Base-by-base conservation (phyloP, 345 rosid genomes). In the Arabidopsis thaliana region DNA sequence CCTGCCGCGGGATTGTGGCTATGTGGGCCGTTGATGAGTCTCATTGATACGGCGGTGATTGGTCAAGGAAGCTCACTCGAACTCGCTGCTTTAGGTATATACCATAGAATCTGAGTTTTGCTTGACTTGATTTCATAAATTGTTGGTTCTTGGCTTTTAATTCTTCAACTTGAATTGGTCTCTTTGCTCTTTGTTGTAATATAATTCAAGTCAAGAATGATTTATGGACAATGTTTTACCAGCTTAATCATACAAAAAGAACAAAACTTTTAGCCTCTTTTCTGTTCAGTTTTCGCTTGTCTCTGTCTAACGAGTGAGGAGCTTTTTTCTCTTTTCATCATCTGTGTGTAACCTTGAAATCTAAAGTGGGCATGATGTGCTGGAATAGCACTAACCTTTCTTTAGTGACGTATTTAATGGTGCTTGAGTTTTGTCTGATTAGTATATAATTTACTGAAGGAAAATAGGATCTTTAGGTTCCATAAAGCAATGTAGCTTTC, bases 21-120 rank as follows among this genome's bases (percentile, higher is more conserved):
- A 1, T 93, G 97, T 78, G 95, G 88, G 24, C 97, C 98, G 20
- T 80, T 93, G 83, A 93, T 93, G 98, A 93, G 98, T 84, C 91
- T 93, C 58, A 91, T 89, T 64, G 94, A 91, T 53, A 91, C 98
- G 24, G 98, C 86, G 0, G 96, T 93, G 46, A 84, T 93, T 45
- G 97, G 97, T 70, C 97, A 91, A 69, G 88, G 93, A 70, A 93
- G 98, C 82, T 93, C 90, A 5, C 57, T 86, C 34, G 97, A 93
- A 82, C 97, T 91, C 50, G 97, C 97, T 28, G 98, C 98, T 76
- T 80, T 93, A 78, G 98, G 97, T 93, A 65, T 37, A n/a, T 30
- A 56, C 22, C 58, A 56, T 34, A 25, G 33, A 32, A 52, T 37
- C 65, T 68, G 22, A 32, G 8, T 30, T 51, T 51, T 41, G 42